Conservation (phyloP, 257 asterid genomes). For the Solanum microdontum region DNA sequence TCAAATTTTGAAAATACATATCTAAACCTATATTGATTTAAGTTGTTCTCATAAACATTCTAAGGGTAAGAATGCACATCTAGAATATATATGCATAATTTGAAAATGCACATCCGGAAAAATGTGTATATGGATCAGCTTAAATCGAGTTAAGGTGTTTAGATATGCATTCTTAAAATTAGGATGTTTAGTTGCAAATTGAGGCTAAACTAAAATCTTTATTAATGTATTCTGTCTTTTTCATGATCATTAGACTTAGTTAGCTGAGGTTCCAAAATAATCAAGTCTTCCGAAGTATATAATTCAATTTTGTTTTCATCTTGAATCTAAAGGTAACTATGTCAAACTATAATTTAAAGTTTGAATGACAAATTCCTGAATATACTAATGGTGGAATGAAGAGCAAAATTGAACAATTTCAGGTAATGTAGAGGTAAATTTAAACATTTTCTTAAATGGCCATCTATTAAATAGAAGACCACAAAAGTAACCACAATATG, state of each 20-base stretch:
- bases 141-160: background rate
- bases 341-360: background rate
- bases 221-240: background rate
- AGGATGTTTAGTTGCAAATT: fast-evolving
- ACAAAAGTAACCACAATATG: background rate
- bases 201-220: background rate
- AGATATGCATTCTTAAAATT: background rate
- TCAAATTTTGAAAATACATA: background rate
- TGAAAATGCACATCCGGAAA: background rate
- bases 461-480: background rate
- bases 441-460: background rate
- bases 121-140: background rate
- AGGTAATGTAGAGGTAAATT: background rate
- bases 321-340: background rate
- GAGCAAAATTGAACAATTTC: background rate
- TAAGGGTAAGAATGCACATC: background rate
- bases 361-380: background rate
- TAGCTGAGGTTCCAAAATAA: background rate
- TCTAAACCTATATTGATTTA: background rate
- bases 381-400: background rate
- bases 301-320: background rate
- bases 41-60: too few relatives aligned
- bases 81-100: background rate
- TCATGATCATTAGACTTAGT: background rate
- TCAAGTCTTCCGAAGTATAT: background rate